Evolutionary conservation across 2,329 filamentous ascomycete genomes (phyloP), one percentile per base, ranked within the genome.

Genomic region (Pyricularia sp.): DNA sequence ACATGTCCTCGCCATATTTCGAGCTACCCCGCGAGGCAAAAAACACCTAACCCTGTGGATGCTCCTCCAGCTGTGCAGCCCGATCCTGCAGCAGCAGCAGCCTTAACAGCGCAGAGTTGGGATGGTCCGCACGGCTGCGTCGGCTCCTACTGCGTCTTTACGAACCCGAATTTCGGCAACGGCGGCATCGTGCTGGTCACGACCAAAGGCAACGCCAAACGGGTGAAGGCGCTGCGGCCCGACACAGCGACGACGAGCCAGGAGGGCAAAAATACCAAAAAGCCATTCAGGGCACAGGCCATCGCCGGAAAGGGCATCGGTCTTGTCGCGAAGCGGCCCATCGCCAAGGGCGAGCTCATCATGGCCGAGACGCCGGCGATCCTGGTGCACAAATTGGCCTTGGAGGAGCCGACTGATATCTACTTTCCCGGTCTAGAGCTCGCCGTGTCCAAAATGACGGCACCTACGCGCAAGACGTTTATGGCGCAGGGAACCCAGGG

Each of bases 301-400:
- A 70, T 81, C 0, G 70, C 74, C 0, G 78, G 77, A 0, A 81
- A 81, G 61, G 79, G 79, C 0, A 68, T 74, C 2, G 79, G 79
- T 0, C 70, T 81, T 42, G 70, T 79, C 11, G 79, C 79, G n/a
- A 77, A 77, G 68, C 69, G 76, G 20, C 74, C 73, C 5, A 78
- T 81, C 61, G 70, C 61, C 20, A 75, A 72, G 26, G 79, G 79
- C 23, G 79, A 81, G 69, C 71, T 74, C 25, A 70, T 81, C 69
- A 76, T 80, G 73, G 71, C 73, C 1, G 73, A 75, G 65, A 68
- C 72, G 3, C 76, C 79, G 6, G 73, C 75, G 3, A 68, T 80
- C 30, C 69, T 80, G 23, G 74, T 78, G 28, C 76, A 79, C 64
- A 69, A 69, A 20, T 61, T 55, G 3, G 65, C 72, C 9, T 69